Percentiles rank a stretch among this genome's conserved stretches.
Conservation (phyloP, 129 eudicot genomes). For the Chrysanthemum seticuspe region DNA sequence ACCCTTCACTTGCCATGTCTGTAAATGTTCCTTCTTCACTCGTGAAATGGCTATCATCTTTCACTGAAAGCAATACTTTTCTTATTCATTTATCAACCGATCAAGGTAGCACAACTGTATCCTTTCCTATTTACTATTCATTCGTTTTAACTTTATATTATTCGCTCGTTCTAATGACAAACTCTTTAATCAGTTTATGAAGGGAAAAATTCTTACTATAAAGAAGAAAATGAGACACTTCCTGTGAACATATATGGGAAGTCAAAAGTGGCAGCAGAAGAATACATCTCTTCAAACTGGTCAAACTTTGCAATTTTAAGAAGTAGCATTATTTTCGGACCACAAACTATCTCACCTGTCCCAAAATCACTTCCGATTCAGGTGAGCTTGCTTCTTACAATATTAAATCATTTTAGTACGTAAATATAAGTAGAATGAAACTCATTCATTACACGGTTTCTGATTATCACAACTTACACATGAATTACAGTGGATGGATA, state of each 20-base stretch:
- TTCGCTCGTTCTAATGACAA: not conserved
- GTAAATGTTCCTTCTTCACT: constrained; percentile 76
- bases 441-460: not conserved
- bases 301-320: constrained; percentile 78
- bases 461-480: not conserved
- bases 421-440: not conserved
- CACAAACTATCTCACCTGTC: constrained; percentile 75
- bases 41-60: constrained; percentile 73
- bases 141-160: not conserved
- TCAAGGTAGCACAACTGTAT: not conserved
- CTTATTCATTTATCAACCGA: not conserved
- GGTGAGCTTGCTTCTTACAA: constrained; percentile 32
- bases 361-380: constrained; percentile 74
- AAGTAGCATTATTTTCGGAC: constrained; percentile 90
- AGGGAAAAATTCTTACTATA: constrained; percentile 83
- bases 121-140: not conserved
- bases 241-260: constrained; percentile 85
- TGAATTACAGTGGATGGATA: constrained; percentile 79
- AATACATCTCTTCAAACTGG: constrained; percentile 50
- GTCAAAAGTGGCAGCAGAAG: constrained; percentile 82
- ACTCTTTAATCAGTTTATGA: constrained; percentile 61
- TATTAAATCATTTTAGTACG: not conserved
- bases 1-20: constrained; percentile 75
- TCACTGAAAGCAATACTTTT: constrained; percentile 23
- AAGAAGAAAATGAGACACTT: constrained; percentile 69